Base-by-base conservation (phyloP, 2,329 filamentous ascomycete genomes). In the Alternaria hordeiaustralica region DNA sequence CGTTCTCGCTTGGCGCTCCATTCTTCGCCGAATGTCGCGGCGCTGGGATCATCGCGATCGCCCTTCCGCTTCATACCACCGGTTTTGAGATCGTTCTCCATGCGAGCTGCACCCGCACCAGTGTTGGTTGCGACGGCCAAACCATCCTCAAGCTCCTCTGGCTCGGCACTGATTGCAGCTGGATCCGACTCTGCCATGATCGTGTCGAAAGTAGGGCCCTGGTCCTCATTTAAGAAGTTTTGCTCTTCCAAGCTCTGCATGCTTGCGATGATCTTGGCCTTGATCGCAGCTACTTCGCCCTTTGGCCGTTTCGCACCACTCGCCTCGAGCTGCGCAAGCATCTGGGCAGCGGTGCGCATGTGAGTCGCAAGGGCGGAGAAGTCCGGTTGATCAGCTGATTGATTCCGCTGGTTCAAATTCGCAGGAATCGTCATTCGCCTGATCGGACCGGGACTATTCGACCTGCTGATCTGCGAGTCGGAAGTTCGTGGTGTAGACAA, bases 11-110 rank as follows among this genome's bases (percentile, higher is more conserved):
- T 96, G 59, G 89, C 87, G 71, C 91, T 88, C 92, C 92, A 96
- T 20, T 92, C 92, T 80, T 96, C 92, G 62, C 93, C 92, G 79
- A 96, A 95, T 6, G 93, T 93, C 10, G 92, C 92, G 36, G 92
- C 92, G 73, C 92, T 94, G 45, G 92, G 92, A 75, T 96, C 92
- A 74, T 96, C 92, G 41, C 92, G 89, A 78, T 96, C 92, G 33
- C 92, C 92, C 75, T 92, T 91, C 56, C 91, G 88, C 75, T 92
- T 90, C 13, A 96, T 89, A 58, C 92, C 92, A 67, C 92, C 92
- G 13, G 92, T 96, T 82, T 94, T 95, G 79, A 93, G 87, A 76
- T 96, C 92, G 75, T 96, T 96, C 77, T 96, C 92, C 92, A 96
- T 96, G 61, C 92, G 87, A 59, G 92, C 92, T 57, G 91, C 89